Percentiles rank a stretch among this genome's conserved stretches.
Conservation (phyloP, 2,329 filamentous ascomycete species). For the Hypoxylon sp. region DNA sequence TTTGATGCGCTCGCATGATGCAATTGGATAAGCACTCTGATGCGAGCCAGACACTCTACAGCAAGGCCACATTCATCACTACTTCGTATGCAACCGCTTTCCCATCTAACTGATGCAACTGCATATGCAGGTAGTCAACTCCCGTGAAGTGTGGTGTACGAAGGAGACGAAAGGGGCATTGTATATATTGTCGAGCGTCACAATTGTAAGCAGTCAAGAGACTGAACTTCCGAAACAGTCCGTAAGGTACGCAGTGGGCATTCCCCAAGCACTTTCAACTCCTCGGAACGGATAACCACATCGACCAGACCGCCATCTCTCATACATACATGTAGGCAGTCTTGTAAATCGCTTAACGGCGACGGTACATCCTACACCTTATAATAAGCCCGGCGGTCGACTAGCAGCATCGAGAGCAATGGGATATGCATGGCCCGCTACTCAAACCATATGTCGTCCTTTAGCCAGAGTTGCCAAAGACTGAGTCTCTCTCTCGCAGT, state of each 20-base stretch:
- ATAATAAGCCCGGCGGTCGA: neutral
- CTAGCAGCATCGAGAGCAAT: slow-evolving; percentile 5
- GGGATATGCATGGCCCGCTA: neutral
- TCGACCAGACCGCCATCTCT: slow-evolving; percentile 14
- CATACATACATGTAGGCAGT: neutral
- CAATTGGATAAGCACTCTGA: too few species aligned
- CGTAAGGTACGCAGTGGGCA: too few species aligned
- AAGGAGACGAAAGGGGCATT: too few species aligned
- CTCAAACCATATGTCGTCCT: slow-evolving; percentile 15
- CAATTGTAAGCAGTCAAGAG: too few species aligned
- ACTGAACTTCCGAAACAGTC: neutral
- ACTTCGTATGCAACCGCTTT: too few species aligned
- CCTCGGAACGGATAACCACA: slow-evolving; percentile 9
- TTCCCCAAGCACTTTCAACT: neutral
- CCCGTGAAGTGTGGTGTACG: too few species aligned
- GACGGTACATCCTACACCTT: neutral
- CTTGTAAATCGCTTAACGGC: neutral
- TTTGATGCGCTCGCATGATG: too few species aligned
- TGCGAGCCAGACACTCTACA: too few species aligned
- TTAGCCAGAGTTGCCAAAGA: neutral
- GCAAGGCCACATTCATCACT: too few species aligned
- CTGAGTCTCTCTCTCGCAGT: neutral
- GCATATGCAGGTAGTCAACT: too few species aligned
- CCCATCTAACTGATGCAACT: too few species aligned
- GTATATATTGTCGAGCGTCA: too few species aligned